These are phyloP conservation scores for Penicillium sp. DNA, from an alignment of 2,329 filamentous ascomycete genomes.

Conservation along the genomic window DNA sequence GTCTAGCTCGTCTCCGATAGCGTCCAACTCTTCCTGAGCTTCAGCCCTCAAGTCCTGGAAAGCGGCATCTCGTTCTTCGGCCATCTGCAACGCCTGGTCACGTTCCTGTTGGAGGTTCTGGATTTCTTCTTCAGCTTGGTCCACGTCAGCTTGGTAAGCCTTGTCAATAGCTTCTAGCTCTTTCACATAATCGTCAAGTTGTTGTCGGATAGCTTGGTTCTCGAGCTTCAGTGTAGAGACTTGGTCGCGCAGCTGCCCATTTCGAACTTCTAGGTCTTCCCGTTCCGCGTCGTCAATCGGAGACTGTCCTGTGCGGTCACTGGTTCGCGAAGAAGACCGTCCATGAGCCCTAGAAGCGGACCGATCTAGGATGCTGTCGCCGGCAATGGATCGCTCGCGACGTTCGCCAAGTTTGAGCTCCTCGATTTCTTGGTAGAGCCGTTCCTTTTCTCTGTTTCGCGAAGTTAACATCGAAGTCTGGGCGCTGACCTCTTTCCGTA, in stretches of 20 bases:
- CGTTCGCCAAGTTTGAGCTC: slow-evolving; percentile 89
- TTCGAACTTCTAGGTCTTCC: slow-evolving; percentile 83
- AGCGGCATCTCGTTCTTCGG: slow-evolving; percentile 64
- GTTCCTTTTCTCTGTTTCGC: slow-evolving; percentile 90
- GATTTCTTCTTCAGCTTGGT: slow-evolving; percentile 78
- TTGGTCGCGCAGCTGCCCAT: slow-evolving; percentile 83
- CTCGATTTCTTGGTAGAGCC: slow-evolving; percentile 95
- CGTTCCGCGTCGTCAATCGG: slow-evolving; percentile 74
- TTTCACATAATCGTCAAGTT: slow-evolving; percentile 77
- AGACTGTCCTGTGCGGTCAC: slow-evolving; percentile 70
- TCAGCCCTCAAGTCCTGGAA: slow-evolving; percentile 59
- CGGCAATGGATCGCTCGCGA: slow-evolving; percentile 68
- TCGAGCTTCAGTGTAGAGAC: slow-evolving; percentile 84
- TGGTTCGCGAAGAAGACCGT: slow-evolving; percentile 75
- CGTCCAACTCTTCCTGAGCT: slow-evolving; percentile 63
- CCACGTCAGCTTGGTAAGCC: slow-evolving; percentile 78
- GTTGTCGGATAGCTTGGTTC: slow-evolving; percentile 84
- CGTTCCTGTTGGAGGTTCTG: slow-evolving; percentile 80
- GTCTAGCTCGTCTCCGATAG: slow-evolving; percentile 68
- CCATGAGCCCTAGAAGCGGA: slow-evolving; percentile 84
- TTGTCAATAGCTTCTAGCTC: slow-evolving; percentile 78
- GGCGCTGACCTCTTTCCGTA: slow-evolving; percentile 89
- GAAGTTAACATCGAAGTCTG: slow-evolving; percentile 98
- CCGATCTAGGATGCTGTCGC: slow-evolving; percentile 92
- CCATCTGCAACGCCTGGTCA: slow-evolving; percentile 79